Evolutionary conservation across 169 alveolate genomes (phyloP).

Genomic region (Amoebophrya sp.): DNA sequence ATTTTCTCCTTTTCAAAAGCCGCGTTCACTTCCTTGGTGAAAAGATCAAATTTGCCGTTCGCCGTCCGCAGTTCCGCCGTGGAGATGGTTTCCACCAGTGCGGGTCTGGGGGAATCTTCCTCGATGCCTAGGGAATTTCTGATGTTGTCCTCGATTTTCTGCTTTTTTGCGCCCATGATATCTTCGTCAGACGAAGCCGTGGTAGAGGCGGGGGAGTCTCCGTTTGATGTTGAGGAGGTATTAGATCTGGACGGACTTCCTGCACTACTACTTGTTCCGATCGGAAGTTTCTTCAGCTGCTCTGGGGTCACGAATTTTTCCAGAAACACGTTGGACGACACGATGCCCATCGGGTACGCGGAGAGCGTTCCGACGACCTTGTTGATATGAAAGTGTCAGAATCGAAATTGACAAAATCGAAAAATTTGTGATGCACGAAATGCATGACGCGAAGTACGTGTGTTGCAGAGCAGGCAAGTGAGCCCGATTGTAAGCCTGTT

Average conservation of each 20-base stretch:
- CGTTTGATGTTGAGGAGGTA: no score
- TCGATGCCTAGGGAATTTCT: neutral
- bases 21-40: neutral
- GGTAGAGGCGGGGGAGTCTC: no score
- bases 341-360: neutral
- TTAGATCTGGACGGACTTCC: neutral
- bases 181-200: neutral
- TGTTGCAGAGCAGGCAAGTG: no score
- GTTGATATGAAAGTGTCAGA: no score
- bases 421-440: no score
- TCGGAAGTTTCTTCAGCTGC: no score
- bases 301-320: neutral
- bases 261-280: neutral
- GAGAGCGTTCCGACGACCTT: conserved; percentile 7
- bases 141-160: neutral
- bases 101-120: neutral
- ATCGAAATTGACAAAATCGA: no score
- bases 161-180: neutral
- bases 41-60: neutral
- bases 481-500: no score
- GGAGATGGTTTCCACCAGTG: neutral
- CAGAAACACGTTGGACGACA: neutral
- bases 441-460: no score
- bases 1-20: neutral
- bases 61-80: neutral